Evolutionary conservation across 805 yeast species (phyloP).

Genomic region (Pichia manshurica): DNA sequence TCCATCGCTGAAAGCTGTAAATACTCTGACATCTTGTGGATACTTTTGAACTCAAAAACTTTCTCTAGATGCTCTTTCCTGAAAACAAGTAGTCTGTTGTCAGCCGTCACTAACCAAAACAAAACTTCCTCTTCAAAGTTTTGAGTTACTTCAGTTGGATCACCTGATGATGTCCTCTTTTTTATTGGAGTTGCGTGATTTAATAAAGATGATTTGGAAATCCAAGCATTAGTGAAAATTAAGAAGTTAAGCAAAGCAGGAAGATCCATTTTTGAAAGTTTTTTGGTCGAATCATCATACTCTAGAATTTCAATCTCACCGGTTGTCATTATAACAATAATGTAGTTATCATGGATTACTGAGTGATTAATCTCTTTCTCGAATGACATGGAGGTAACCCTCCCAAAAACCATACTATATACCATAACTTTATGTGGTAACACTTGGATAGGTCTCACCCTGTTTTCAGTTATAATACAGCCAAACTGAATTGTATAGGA

Average conservation of each 20-base stretch:
- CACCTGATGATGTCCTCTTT: constrained; percentile 24
- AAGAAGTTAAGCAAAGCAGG: constrained; percentile 31
- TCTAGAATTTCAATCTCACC: constrained; percentile 66
- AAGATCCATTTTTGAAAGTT: constrained; percentile 27
- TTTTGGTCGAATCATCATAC: constrained; percentile 20
- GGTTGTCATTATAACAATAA: constrained; percentile 57
- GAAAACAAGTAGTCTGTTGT: constrained; percentile 64
- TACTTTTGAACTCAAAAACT: constrained; percentile 47
- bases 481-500: constrained; percentile 64
- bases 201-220: constrained; percentile 45
- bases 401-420: constrained; percentile 57
- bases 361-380: constrained; percentile 63
- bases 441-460: constrained; percentile 65
- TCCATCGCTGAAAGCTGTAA: constrained; percentile 44
- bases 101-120: constrained; percentile 71
- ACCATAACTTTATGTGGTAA: constrained; percentile 59
- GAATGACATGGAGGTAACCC: constrained; percentile 43
- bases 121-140: constrained; percentile 31
- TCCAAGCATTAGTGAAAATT: constrained; percentile 66
- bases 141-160: constrained; percentile 20
- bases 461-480: constrained; percentile 31
- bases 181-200: constrained; percentile 35
- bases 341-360: constrained; percentile 54
- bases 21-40: constrained; percentile 41
- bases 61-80: constrained; percentile 48